Conservation (phyloP, 345 rosid species). For the Adansonia digitata region DNA sequence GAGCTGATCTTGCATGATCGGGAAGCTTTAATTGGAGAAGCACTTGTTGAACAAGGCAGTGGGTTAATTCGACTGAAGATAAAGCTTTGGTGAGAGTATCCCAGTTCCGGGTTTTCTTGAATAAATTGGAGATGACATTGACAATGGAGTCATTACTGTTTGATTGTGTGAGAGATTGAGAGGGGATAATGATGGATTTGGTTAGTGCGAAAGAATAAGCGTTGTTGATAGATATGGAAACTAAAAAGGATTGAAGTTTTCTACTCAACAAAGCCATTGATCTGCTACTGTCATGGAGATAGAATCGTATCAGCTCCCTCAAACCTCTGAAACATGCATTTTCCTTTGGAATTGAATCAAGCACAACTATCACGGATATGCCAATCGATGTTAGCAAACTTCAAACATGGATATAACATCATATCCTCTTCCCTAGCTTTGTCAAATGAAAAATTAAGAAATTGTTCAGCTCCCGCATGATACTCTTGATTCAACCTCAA, state of each 20-base stretch:
- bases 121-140: conserved; percentile 33
- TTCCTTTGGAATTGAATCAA: background rate
- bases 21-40: conserved; percentile 65
- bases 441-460: background rate
- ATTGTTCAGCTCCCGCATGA: background rate
- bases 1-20: conserved; percentile 51
- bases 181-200: background rate
- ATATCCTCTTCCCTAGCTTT: background rate
- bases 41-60: conserved; percentile 36
- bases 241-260: background rate
- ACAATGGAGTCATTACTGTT: conserved; percentile 12
- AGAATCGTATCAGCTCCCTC: background rate
- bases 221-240: background rate
- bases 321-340: background rate
- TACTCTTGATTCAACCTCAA: background rate
- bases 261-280: background rate
- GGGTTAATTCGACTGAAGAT: conserved; percentile 28
- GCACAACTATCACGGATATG: background rate
- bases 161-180: conserved; percentile 10
- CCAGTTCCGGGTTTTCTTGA: conserved; percentile 46
- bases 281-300: background rate
- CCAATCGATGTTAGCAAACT: background rate
- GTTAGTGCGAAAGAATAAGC: background rate
- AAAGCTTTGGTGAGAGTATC: conserved; percentile 45
- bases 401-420: background rate